These are phyloP conservation scores for Malbranchea cinnamomea DNA, from an alignment of 2,329 filamentous ascomycete species.

Conservation along the genomic window DNA sequence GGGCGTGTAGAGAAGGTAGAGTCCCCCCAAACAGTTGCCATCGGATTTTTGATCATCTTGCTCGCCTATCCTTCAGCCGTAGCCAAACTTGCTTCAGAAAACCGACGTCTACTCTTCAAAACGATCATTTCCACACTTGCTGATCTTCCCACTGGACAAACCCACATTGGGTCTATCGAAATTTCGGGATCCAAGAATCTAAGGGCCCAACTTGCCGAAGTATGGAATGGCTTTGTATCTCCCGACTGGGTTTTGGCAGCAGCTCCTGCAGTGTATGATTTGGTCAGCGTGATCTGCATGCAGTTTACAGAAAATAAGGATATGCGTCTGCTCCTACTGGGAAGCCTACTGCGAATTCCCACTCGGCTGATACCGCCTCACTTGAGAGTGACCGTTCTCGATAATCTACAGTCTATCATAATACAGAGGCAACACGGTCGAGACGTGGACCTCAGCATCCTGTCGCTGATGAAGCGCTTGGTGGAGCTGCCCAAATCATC, in stretches of 20 bases:
- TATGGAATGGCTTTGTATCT: constrained; percentile 24
- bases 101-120: constrained; percentile 19
- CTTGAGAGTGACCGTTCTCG: constrained; percentile 20
- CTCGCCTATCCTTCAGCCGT: constrained; percentile 19
- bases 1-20: constrained; percentile 22
- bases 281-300: constrained; percentile 20
- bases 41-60: constrained; percentile 22
- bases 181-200: no score
- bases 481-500: constrained; percentile 25
- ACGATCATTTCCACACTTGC: constrained; percentile 14
- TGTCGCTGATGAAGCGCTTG: constrained; percentile 26
- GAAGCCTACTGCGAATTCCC: constrained; percentile 24
- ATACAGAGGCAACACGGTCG: constrained; percentile 13
- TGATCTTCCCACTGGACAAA: background rate
- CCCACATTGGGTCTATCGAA: no score
- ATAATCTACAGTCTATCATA: constrained; percentile 20
- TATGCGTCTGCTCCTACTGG: constrained; percentile 18
- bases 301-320: constrained; percentile 17
- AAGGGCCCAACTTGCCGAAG: constrained; percentile 17
- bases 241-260: constrained; percentile 25
- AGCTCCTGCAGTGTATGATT: constrained; percentile 19
- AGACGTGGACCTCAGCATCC: constrained; percentile 17
- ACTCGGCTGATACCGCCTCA: constrained; percentile 23
- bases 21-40: constrained; percentile 13
- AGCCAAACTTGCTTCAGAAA: constrained; percentile 17